A percentile compares a stretch with the other conserved stretches of the same genome.
Conservation (phyloP, 768 basidiomycete genomes). For the Bullera alba region DNA sequence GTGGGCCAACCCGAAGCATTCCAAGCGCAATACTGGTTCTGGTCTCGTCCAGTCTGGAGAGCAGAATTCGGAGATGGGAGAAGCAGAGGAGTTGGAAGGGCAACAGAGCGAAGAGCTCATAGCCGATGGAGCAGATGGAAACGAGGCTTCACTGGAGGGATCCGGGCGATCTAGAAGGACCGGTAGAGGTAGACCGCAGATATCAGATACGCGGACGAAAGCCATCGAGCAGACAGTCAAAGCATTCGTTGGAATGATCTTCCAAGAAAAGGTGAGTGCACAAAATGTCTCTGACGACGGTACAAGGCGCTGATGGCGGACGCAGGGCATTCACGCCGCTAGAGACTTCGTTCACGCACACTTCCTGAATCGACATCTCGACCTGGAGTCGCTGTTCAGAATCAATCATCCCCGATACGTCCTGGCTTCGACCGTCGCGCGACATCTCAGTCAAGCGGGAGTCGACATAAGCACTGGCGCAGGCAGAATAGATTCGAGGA, state of each 20-base stretch:
- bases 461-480: slow-evolving; percentile 9
- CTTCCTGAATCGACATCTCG: slow-evolving; percentile 78
- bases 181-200: background rate
- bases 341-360: slow-evolving; percentile 79
- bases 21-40: slow-evolving; percentile 1
- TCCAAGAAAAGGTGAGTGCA: slow-evolving; percentile 65
- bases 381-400: slow-evolving; percentile 70
- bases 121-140: background rate
- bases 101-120: slow-evolving; percentile 1
- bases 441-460: slow-evolving; percentile 59
- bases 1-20: no score
- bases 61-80: slow-evolving; percentile 39
- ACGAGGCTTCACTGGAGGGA: background rate
- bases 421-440: slow-evolving; percentile 63
- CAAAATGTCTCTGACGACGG: background rate
- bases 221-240: slow-evolving; percentile 82
- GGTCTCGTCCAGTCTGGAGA: slow-evolving; percentile 16
- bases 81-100: slow-evolving; percentile 50
- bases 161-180: background rate
- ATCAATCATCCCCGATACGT: slow-evolving; percentile 76
- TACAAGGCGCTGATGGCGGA: background rate
- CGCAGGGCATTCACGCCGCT: slow-evolving; percentile 62
- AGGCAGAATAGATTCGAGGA: slow-evolving; percentile 49
- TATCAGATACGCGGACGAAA: background rate
- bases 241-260: slow-evolving; percentile 78